These are phyloP conservation scores for Xylaria venustula DNA, from an alignment of 495 filamentous ascomycete species.

Conservation along the genomic window DNA sequence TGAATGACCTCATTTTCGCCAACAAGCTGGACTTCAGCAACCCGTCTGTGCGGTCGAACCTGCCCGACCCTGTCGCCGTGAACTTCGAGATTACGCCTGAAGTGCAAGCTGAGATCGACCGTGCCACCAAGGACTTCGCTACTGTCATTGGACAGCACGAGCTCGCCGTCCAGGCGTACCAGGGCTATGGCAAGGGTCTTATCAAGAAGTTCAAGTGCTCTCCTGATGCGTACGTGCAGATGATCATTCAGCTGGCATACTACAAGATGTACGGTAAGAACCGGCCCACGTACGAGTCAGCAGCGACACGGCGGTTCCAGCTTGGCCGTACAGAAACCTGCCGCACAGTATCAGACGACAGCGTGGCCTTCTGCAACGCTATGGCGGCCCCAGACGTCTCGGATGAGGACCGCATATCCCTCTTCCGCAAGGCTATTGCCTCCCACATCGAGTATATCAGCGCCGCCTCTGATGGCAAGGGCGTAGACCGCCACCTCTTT, in stretches of 20 bases:
- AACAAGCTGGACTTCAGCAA: slow-evolving; percentile 86
- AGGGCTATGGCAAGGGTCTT: slow-evolving; percentile 95
- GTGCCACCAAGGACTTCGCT: slow-evolving; percentile 72
- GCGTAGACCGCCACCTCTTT: slow-evolving; percentile 95
- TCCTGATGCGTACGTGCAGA: slow-evolving; percentile 96
- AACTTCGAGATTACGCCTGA: slow-evolving; percentile 73
- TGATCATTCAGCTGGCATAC: slow-evolving; percentile 98
- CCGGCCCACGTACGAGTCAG: slow-evolving; percentile 97
- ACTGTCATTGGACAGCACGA: slow-evolving; percentile 83
- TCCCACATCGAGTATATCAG: slow-evolving; percentile 87
- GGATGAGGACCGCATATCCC: slow-evolving; percentile 61
- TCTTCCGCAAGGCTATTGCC: slow-evolving; percentile 78
- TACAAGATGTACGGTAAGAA: slow-evolving; percentile 99
- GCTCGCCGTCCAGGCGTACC: slow-evolving; percentile 89
- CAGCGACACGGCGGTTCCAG: slow-evolving; percentile 91
- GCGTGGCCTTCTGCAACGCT: slow-evolving; percentile 84
- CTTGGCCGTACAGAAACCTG: slow-evolving; percentile 96
- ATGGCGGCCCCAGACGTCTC: slow-evolving; percentile 66
- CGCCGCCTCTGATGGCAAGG: slow-evolving; percentile 85
- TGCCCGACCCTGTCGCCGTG: slow-evolving; percentile 76
- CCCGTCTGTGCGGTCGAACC: slow-evolving; percentile 70
- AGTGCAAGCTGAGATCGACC: slow-evolving; percentile 70
- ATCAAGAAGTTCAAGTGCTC: slow-evolving; percentile 99
- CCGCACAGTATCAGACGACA: slow-evolving; percentile 87
- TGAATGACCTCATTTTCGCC: slow-evolving; percentile 84